Evolutionary conservation across 73 alveolate species (phyloP).

Genomic region (Tetrahymena elliotti): DNA sequence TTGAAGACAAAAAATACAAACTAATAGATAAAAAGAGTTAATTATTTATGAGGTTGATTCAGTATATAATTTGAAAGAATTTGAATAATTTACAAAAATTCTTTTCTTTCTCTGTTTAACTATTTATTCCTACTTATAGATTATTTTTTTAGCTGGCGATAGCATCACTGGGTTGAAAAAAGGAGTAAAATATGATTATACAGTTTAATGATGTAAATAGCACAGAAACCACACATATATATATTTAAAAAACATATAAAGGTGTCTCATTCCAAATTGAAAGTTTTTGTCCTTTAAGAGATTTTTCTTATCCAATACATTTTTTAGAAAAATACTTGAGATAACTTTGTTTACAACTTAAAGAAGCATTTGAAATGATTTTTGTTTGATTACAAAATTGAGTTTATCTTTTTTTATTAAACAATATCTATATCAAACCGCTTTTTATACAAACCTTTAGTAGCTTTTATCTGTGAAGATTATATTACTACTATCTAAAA

Average conservation of each 20-base stretch:
- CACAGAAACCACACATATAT: neutral
- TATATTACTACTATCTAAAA: no score
- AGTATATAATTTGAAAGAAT: no score
- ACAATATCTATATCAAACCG: neutral
- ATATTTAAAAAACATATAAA: neutral
- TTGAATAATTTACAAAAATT: neutral
- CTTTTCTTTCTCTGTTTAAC: neutral
- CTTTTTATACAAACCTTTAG: neutral
- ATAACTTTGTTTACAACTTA: neutral
- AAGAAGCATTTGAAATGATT: neutral
- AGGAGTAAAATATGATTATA: neutral
- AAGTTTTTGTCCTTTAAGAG: neutral
- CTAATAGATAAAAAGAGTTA: neutral
- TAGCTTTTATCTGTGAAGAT: neutral
- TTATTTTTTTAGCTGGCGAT: neutral
- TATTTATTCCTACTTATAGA: neutral
- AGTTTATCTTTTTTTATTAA: neutral
- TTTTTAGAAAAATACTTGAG: neutral
- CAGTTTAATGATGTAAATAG: no score
- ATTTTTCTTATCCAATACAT: neutral
- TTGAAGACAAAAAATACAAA: no score
- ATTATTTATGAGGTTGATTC: neutral
- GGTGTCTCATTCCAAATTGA: neutral
- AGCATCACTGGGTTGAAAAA: neutral
- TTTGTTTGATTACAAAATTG: neutral